Evolutionary conservation across 176 grass and related monocot genomes (phyloP), one percentile per base, ranked within the genome.

Genomic region (Zea luxurians): DNA sequence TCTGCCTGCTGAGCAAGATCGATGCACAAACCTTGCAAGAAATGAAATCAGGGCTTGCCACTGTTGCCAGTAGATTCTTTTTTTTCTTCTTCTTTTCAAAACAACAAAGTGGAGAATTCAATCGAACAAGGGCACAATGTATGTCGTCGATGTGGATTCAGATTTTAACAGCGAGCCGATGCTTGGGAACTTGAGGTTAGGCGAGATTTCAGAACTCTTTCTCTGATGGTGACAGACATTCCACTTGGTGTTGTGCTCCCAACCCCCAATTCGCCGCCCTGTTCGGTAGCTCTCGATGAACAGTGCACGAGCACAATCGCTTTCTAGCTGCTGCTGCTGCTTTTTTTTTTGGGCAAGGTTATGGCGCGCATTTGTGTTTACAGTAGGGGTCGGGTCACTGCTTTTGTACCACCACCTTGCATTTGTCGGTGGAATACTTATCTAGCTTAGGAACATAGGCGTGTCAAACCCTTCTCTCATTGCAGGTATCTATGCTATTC

Each of bases 401-500:
- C 78, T 82, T 71, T 85, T 85, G 52, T 72, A 53, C 71, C 27
- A 73, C 66, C 66, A 66, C 13, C 9, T 49, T 65, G 52, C 87
- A 68, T 77, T 72, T 41, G 10, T 68, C 78, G 47, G 60, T 76
- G 73, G 82, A 89, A 89, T 78, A 85, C 85, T 17, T 53, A 82
- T 60, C 67, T 82, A 13, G 20, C 82, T 85, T 89, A 85, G 67
- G 44, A 85, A 61, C 83, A 62, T 62, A 62, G 5, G 4, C 83
- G 44, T 44, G 60, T 27, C 27, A 62, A 89, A 68, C 67, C 61
- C 78, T 62, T 82, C 27, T 27, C 27, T 27, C 27, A 27, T 27
- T 27, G 18, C 12, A 38, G 67, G 73, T 43, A 85, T 82, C 78
- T 68, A 74, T 85, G 73, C 87, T 78, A 89, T 85, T 66, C 87